Evolutionary conservation across 2,329 filamentous ascomycete species (phyloP), one percentile per base, ranked within the genome.

Genomic region (Pestalotiopsis sp.): DNA sequence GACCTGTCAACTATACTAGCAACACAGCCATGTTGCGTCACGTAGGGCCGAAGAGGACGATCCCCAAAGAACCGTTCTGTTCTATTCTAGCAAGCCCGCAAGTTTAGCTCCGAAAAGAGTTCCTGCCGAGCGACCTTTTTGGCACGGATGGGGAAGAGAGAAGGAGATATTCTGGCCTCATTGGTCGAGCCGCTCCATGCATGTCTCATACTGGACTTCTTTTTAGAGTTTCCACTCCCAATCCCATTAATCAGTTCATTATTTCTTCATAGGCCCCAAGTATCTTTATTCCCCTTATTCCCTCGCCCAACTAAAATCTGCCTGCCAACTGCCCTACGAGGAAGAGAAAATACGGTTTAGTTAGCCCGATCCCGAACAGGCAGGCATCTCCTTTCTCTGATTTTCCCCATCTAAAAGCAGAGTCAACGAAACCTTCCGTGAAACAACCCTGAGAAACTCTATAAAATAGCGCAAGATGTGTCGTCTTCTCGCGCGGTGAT

Each of bases 391-490:
- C 20, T n/a, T 9, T 20, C 17, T 52, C 17, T n/a, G 20, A 7
- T 52, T 20, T 52, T 23, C 9, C 20, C 17, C 14, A 9, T 52
- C 45, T 49, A 49, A 27, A 27, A 27, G 20, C 27, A 17, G 23
- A 59, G 17, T 59, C 57, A n/a, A 52, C 57, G 57, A 27, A 27
- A 59, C 27, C 57, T 59, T 59, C 27, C 20, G n/a, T 27, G 12
- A 27, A 27, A 59, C 23, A 59, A 27, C 57, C 57, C 57, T 27
- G 12, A 59, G 57, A 59, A 59, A 20, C 12, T 59, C 3, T 59
- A 36, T 59, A 59, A 59, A 59, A 59, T 59, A 59, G 57, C 57
- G 57, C 57, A 59, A 36, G 14, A 58, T 58, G 11, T 52, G 57
- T 59, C 20, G 31, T 36, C 12, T 27, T 17, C 20, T 27, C 27